Percentiles rank a stretch among this genome's conserved stretches.
phyloP scores from a whole-genome alignment of 2,329 filamentous ascomycete genomes.

The Coniochaeta pulveracea region DNA sequence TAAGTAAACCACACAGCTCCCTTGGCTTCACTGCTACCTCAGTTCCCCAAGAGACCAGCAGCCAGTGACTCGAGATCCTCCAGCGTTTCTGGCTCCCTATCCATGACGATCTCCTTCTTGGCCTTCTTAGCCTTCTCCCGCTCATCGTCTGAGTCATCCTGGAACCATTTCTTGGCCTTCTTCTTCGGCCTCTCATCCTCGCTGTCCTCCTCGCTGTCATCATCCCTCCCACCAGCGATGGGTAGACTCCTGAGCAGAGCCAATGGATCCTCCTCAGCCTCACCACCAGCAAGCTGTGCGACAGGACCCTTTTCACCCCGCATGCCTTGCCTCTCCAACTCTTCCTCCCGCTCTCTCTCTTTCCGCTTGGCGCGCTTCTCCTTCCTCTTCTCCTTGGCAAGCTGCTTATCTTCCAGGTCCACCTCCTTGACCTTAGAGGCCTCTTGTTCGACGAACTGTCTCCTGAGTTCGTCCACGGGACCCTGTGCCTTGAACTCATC shows the following conservation, averaged over 20 bases:
- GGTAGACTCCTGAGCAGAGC: slow-evolving; percentile 48
- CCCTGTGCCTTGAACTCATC: slow-evolving; percentile 67
- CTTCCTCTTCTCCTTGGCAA: slow-evolving; percentile 65
- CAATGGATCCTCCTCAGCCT: slow-evolving; percentile 37
- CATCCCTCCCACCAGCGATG: slow-evolving; percentile 24
- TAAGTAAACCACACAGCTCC: not conserved
- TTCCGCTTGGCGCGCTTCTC: slow-evolving; percentile 69
- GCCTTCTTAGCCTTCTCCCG: slow-evolving; percentile 31
- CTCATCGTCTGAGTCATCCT: slow-evolving; percentile 49
- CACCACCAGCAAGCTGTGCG: slow-evolving; percentile 22
- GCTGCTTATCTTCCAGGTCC: slow-evolving; percentile 73
- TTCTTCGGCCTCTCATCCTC: slow-evolving; percentile 35
- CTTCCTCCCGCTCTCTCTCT: slow-evolving; percentile 42
- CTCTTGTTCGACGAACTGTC: slow-evolving; percentile 69
- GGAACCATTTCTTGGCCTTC: slow-evolving; percentile 70
- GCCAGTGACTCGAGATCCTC: slow-evolving; percentile 72
- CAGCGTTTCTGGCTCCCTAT: slow-evolving; percentile 63
- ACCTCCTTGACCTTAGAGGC: slow-evolving; percentile 57
- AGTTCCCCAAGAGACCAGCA: slow-evolving; percentile 53
- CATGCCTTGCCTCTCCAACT: slow-evolving; percentile 15
- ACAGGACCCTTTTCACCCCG: slow-evolving; percentile 17
- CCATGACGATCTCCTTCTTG: slow-evolving; percentile 48
- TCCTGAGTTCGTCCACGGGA: slow-evolving; percentile 62
- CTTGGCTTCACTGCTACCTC: not conserved
- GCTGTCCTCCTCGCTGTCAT: slow-evolving; percentile 10